Base-by-base conservation (phyloP, 73 alveolate genomes). In the Paraurostyla sp. region DNA sequence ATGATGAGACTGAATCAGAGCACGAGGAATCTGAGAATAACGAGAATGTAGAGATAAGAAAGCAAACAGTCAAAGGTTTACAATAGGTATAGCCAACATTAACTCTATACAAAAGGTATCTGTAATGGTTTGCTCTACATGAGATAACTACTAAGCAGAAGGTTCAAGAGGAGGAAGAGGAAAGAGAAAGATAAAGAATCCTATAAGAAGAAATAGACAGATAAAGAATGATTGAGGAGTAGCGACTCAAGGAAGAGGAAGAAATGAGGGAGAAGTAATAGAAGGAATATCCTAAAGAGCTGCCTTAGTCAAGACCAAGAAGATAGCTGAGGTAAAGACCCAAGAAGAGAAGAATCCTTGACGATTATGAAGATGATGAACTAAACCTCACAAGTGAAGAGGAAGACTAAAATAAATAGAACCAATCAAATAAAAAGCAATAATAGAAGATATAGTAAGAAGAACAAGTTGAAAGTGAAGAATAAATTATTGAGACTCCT, bases 1-100 rank as follows among this genome's bases (percentile, higher is more conserved):
- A 52, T 36, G 89, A 78, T 35, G 89, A 78, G n/a, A 78, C 89
- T 13, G 89, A 78, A 78, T 78, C 89, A 13, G 89, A 78, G 50
- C 40, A 30, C 9, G 89, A 78, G 18, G 89, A 78, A 43, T 9
- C 15, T 16, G 89, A 78, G 30, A 49, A 27, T 46, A 40, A 22
- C 29, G 29, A 36, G 78, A 51, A 33, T 15, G 62, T 51, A 15
- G 80, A 73, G 7, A 16, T 3, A n/a, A 40, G 30, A 0, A n/a
- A 52, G 22, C 11, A 43, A 1, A 73, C 86, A 13, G 33, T 48
- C 18, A 48, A 33, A 18, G 54, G 32, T 3, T 60, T 78, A 3
- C 33, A 25, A 9, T 23, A 52, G 15, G 35, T 51, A 11, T 1
- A 78, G 30, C 89, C 78, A 52, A 78, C 76, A 50, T 51, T 78